A percentile compares a stretch with the other conserved stretches of the same genome.
Conservation (phyloP, 2,329 filamentous ascomycete genomes). For the Epichloe coenophiala region DNA sequence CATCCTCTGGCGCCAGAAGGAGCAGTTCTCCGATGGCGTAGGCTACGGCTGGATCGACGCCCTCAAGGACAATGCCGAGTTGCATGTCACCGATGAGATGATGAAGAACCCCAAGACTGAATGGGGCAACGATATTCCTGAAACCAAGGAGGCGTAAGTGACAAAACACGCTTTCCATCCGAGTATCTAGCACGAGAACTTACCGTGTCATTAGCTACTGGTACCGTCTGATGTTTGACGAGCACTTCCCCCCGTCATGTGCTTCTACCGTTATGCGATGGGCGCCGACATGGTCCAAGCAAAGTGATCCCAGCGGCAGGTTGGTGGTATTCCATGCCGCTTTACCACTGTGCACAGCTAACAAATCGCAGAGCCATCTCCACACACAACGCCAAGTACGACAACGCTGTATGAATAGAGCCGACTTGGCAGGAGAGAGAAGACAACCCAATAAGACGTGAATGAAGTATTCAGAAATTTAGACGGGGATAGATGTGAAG, state of each 20-base stretch:
- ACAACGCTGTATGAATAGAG: conserved; percentile 26
- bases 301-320: conserved; percentile 90
- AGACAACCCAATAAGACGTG: not conserved
- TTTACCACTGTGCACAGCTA: conserved; percentile 2
- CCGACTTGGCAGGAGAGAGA: not conserved
- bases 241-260: conserved; percentile 82
- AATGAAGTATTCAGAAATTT: not conserved
- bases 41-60: conserved; percentile 98
- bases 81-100: conserved; percentile 88
- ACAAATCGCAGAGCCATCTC: conserved; percentile 50
- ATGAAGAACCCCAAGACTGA: conserved; percentile 96
- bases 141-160: conserved; percentile 84
- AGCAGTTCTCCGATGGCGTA: conserved; percentile 97
- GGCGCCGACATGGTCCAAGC: conserved; percentile 95
- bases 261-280: conserved; percentile 90
- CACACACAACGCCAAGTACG: conserved; percentile 64
- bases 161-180: too few relatives aligned
- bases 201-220: conserved; percentile 50
- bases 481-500: not conserved
- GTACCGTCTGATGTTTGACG: conserved; percentile 98
- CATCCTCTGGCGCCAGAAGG: conserved; percentile 97
- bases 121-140: conserved; percentile 86
- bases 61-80: conserved; percentile 86
- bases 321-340: conserved; percentile 20
- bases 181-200: not conserved